Conservation (phyloP, 805 yeast genomes). For the Pichia californica region DNA sequence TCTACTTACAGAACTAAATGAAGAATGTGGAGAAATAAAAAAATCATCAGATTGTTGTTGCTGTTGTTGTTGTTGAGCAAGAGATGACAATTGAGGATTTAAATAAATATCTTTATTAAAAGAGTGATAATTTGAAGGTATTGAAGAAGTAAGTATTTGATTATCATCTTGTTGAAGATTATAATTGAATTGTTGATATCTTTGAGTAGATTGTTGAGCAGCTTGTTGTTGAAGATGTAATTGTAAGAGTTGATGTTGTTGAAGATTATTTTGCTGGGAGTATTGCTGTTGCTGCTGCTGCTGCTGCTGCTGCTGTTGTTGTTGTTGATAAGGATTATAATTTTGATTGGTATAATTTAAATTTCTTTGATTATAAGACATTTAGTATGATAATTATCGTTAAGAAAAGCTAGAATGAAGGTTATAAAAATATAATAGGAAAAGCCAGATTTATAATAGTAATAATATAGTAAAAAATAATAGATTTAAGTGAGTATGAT, state of each 20-base stretch:
- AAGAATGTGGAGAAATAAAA: conserved; percentile 25
- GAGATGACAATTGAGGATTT: conserved; percentile 12
- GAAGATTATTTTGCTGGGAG: conserved; percentile 5
- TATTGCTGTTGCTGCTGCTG: conserved; percentile 9
- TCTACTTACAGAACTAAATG: conserved; percentile 25
- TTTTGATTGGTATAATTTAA: conserved; percentile 1
- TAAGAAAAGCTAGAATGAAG: too few species aligned
- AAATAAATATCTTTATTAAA: conserved; percentile 17
- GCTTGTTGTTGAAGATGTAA: conserved; percentile 10
- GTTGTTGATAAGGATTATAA: conserved; percentile 1
- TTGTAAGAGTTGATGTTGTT: conserved; percentile 11
- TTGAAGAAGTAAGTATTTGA: background rate
- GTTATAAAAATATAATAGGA: too few species aligned
- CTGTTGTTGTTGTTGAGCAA: too few species aligned
- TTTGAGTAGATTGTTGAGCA: conserved; percentile 11
- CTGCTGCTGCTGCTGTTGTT: conserved; percentile 10
- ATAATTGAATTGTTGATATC: conserved; percentile 5
- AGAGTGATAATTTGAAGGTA: conserved; percentile 5
- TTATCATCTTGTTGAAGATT: background rate
- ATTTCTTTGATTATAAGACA: too few species aligned
- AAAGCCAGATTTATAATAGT: too few species aligned
- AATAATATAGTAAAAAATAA: too few species aligned
- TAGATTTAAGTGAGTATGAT: too few species aligned
- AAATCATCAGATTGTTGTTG: conserved; percentile 14
- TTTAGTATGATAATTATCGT: too few species aligned